Base-by-base conservation (phyloP, 2,329 filamentous ascomycete genomes). In the Rutstroemia sp. region DNA sequence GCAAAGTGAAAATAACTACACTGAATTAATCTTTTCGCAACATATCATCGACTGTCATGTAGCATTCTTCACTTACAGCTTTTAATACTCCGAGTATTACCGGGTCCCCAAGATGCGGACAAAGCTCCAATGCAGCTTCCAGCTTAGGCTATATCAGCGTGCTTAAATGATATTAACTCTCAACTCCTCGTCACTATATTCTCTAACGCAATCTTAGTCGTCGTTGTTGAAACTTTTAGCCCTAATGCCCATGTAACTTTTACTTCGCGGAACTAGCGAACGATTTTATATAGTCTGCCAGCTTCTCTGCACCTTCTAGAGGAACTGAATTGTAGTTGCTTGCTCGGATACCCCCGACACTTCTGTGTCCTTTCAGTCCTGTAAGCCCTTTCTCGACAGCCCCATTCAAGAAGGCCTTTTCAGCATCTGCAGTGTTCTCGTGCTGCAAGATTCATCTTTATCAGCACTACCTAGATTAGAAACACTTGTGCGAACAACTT, bases 251-350 rank as follows among this genome's bases (percentile, higher is more conserved):
- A 16, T 25, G 9, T 1, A 12, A 23, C 9, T 23, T 23, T 47
- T n/a, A 27, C 10, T 47, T 47, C 14, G 44, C 44, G 19, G 23
- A 44, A 4, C 18, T 57, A 4, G 80, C 79, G 69, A 83, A 85
- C 0, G 71, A 67, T 10, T 73, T 67, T 52, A 91, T 78, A 61
- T 87, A 90, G 27, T 73, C 71, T 48, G 80, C 84, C 47, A 92
- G 75, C 71, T 86, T 86, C 72, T 88, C 76, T 0, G 83, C 85
- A 0, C 82, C 85, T 42, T 82, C 79, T 0, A 86, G 68, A 0
- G 87, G 72, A 44, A 96, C 85, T 2, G 89, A 87, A 73, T 96
- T 96, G 75, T 96, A 97, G 70, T 94, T 96, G 71, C 82, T 88
- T 19, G 86, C 87, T 14, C 92, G 82, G 59, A 96, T 92, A 27